Base-by-base conservation (phyloP, 805 yeast species). In the Lachancea lanzarotensis region DNA sequence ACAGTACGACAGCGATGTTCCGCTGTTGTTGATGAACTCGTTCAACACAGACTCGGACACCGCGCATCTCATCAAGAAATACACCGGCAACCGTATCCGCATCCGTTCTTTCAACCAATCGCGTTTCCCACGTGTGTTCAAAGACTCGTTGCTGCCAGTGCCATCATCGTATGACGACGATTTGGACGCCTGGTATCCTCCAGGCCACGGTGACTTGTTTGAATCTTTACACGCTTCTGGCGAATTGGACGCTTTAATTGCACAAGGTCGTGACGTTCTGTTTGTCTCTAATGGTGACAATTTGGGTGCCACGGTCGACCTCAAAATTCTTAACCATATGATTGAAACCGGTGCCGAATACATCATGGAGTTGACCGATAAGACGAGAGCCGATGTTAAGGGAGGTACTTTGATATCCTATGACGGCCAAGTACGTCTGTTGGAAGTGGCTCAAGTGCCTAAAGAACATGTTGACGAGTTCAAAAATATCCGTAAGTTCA, bases 201-300 rank as follows among this genome's bases (percentile, higher is more conserved):
- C 98, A n/a, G 98, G 98, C 43, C 98, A 93, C 68, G 98, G 98
- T 70, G 98, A 93, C 70, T 72, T 93, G 66, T 93, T 90, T 56
- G 98, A 93, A 72, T 74, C 93, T 18, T 74, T 93, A 62, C 81
- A 84, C 48, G 79, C 86, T 46, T 82, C 95, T 11, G 98, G 98
- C 49, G 93, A 91, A 63, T 76, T 93, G 54, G 98, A 93, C 63
- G 80, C 84, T 50, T 76, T 93, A 53, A 74, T 93, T 52, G 87
- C 82, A 43, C 91, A 87, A 63, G 98, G 98, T 56, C 88, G 93
- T 73, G 98, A 93, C 72, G 75, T 87, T 50, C 73, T 93, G 61
- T 93, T 93, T 60, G 97, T 93, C 37, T 91, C 98, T 50, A 93
- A 93, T 68, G 97, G 97, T 72, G 98, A 93, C 69, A 93, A 93